phyloP scores from a whole-genome alignment of 2,329 filamentous ascomycete species.

The Aspergillus amoenus region DNA sequence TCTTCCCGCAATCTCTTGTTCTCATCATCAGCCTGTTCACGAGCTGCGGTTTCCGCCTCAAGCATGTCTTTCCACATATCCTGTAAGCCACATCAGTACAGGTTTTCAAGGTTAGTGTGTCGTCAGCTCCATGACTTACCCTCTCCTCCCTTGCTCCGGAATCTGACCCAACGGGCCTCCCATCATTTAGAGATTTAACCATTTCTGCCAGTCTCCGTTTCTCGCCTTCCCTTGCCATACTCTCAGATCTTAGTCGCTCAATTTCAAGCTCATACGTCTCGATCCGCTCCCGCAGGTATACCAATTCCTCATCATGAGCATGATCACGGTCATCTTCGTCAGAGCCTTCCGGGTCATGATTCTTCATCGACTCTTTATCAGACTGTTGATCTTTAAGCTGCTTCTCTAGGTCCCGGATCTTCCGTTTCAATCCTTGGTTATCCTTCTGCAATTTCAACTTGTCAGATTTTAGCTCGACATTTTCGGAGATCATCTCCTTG shows the following conservation, averaged over 20 bases:
- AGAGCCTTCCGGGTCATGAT: slow-evolving; percentile 42
- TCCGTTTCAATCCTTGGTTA: slow-evolving; percentile 76
- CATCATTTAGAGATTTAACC: slow-evolving; percentile 64
- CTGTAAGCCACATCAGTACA: slow-evolving; percentile 31
- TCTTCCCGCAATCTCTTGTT: slow-evolving; percentile 82
- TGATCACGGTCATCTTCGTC: slow-evolving; percentile 49
- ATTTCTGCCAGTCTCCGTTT: slow-evolving; percentile 83
- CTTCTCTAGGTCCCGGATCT: slow-evolving; percentile 83
- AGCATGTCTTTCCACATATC: slow-evolving; percentile 95
- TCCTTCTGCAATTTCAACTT: slow-evolving; percentile 88
- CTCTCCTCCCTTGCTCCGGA: slow-evolving; percentile 50
- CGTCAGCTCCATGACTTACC: slow-evolving; percentile 30
- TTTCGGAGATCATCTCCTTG: slow-evolving; percentile 97
- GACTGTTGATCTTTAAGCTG: slow-evolving; percentile 61
- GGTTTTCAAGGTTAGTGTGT: neutral
- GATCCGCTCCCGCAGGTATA: slow-evolving; percentile 79
- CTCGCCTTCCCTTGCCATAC: slow-evolving; percentile 75
- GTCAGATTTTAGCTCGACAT: slow-evolving; percentile 90
- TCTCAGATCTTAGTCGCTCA: slow-evolving; percentile 76
- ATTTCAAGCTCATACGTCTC: slow-evolving; percentile 83
- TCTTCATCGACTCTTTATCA: slow-evolving; percentile 45
- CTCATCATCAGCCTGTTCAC: slow-evolving; percentile 89
- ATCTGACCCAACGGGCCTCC: slow-evolving; percentile 49
- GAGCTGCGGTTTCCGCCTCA: slow-evolving; percentile 83
- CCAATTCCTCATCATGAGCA: slow-evolving; percentile 76